These are phyloP conservation scores for Alternaria gaisen DNA, from an alignment of 2,329 filamentous ascomycete genomes.

Conservation along the genomic window DNA sequence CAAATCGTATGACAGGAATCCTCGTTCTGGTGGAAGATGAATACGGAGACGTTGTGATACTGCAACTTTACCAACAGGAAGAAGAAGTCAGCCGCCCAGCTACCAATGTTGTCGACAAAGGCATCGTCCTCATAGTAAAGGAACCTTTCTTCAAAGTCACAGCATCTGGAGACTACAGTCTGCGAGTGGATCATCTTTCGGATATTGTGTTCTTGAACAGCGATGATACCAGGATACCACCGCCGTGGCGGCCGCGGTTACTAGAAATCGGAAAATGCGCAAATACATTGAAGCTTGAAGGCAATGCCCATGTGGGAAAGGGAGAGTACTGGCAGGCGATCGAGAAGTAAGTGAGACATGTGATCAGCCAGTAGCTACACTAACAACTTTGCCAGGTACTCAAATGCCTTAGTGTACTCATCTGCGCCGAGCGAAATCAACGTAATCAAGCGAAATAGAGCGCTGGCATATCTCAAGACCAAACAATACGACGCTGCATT, in stretches of 20 bases:
- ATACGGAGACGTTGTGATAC: slow-evolving; percentile 1
- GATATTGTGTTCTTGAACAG: slow-evolving; percentile 56
- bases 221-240: slow-evolving; percentile 53
- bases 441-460: slow-evolving; percentile 48
- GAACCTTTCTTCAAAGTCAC: slow-evolving; percentile 62
- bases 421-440: slow-evolving; percentile 44
- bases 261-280: slow-evolving; percentile 10
- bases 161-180: slow-evolving; percentile 51
- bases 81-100: slow-evolving; percentile 27
- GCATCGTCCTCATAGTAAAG: slow-evolving; percentile 44
- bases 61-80: slow-evolving; percentile 48
- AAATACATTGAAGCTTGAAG: slow-evolving; percentile 19
- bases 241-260: slow-evolving; percentile 42
- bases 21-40: slow-evolving; percentile 21
- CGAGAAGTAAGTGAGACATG: slow-evolving; percentile 10
- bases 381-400: slow-evolving; percentile 54
- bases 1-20: slow-evolving; percentile 19
- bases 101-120: slow-evolving; percentile 44
- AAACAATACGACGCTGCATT: slow-evolving; percentile 50
- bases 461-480: slow-evolving; percentile 47
- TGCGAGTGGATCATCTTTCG: slow-evolving; percentile 64
- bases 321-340: slow-evolving; percentile 27
- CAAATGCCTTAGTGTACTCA: slow-evolving; percentile 2
- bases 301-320: slow-evolving; percentile 18
- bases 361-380: neutral